phyloP scores from a whole-genome alignment of 768 basidiomycete genomes.

The Boletus speciosus region DNA sequence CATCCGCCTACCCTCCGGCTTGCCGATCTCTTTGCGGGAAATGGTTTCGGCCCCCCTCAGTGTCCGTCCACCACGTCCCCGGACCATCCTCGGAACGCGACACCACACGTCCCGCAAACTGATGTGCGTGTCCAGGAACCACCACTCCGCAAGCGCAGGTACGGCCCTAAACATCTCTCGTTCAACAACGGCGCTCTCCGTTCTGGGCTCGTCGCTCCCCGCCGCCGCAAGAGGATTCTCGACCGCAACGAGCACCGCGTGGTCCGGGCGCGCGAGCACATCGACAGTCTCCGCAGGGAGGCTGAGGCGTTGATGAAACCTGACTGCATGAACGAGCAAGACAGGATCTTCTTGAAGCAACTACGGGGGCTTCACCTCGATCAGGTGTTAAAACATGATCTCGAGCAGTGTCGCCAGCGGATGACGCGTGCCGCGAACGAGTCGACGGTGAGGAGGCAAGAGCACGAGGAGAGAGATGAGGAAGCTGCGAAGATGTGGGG shows the following conservation, averaged over 20 bases:
- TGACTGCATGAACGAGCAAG: slow-evolving; percentile 14
- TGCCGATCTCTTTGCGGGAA: neutral
- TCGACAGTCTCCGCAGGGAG: slow-evolving; percentile 8
- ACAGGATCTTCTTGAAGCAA: slow-evolving; percentile 27
- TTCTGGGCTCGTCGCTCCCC: neutral
- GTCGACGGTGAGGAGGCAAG: slow-evolving; percentile 10
- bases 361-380: slow-evolving; percentile 16
- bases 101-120: neutral
- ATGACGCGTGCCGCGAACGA: slow-evolving; percentile 22
- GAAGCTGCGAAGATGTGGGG: slow-evolving; percentile 16
- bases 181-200: neutral
- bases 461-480: slow-evolving; percentile 18
- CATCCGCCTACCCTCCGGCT: slow-evolving; percentile 7
- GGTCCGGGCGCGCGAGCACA: neutral
- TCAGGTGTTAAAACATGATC: slow-evolving; percentile 4
- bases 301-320: slow-evolving; percentile 20
- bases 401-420: slow-evolving; percentile 22
- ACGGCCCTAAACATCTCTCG: slow-evolving; percentile 18
- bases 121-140: neutral
- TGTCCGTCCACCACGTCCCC: neutral
- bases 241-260: slow-evolving; percentile 4
- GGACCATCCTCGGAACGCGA: neutral
- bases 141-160: slow-evolving; percentile 8
- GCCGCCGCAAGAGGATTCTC: neutral
- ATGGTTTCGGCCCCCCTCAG: neutral